A percentile compares a stretch with the other conserved stretches of the same genome.
Conservation (phyloP, 305 asterid species). For the Fraxinus greggii region DNA sequence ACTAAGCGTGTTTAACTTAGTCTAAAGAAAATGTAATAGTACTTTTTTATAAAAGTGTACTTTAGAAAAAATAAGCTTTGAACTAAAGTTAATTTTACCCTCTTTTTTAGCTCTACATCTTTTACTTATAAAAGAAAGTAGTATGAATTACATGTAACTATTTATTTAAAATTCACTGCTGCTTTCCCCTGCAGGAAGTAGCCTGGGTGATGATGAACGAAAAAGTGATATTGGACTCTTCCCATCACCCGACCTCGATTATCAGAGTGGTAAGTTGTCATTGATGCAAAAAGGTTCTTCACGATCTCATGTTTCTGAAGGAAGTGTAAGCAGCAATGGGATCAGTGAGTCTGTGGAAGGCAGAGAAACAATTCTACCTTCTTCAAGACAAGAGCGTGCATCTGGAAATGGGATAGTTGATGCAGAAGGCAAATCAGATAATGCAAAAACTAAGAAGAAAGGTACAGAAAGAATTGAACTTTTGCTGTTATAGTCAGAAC, state of each 20-base stretch:
- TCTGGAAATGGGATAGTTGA: constrained; percentile 20
- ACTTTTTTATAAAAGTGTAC: background rate
- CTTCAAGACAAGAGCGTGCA: constrained; percentile 22
- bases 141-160: constrained; percentile 5
- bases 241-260: constrained; percentile 20
- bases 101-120: background rate
- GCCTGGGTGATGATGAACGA: constrained; percentile 16
- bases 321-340: constrained; percentile 3
- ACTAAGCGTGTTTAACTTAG: background rate
- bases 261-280: constrained; percentile 31
- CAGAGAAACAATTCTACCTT: constrained; percentile 16
- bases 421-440: constrained; percentile 20
- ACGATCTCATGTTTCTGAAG: constrained; percentile 13
- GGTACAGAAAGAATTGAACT: constrained; percentile 31
- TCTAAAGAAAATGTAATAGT: background rate
- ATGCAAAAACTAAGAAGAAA: constrained; percentile 13
- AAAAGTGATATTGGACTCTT: constrained; percentile 9
- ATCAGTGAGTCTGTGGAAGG: constrained; percentile 16
- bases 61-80: background rate
- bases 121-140: background rate
- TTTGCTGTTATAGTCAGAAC: background rate
- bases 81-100: background rate
- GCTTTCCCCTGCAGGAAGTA: constrained; percentile 31
- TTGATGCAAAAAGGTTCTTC: constrained; percentile 10
- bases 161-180: constrained; percentile 13